Evolutionary conservation across 208 protist species (phyloP), one percentile per base, ranked within the genome.

Genomic region (Crithidia expoeki): DNA sequence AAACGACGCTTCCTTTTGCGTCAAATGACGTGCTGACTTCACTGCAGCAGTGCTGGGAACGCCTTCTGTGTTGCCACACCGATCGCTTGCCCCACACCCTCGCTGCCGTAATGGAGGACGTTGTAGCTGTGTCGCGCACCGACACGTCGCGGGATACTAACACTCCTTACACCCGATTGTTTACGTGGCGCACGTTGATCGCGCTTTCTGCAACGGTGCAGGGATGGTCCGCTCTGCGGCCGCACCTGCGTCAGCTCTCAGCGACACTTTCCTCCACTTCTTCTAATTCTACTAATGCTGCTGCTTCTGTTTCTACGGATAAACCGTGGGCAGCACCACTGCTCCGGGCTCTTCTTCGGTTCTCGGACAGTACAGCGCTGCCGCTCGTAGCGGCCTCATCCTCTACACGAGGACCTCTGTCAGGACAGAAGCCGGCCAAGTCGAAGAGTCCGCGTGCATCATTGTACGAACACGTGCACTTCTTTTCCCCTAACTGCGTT

Each of bases 191-290:
- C 6, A 58, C 56, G 34, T 57, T 76, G 11, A 59, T 71, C 17
- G 36, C 50, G 12, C 33, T 76, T 7, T 76, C 71, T 1, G 46
- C 62, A 2, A 71, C 63, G 10, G 10, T 65, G 10, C 23, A 25
- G 2, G 71, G 71, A 19, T 76, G 71, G 71, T 16, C 57, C 0
- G 71, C 71, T 1, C 55, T 76, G 28, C 62, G 66, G 49, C 63
- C 71, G 11, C 30, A 76, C 57, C 25, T 75, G 40, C 28, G 23
- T 14, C 19, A 17, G 11, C 9, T 63, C 0, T 30, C 36, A 14
- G 4, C 28, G 7, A 33, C 16, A 19, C 17, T 33, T 2, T 27
- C 63, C 33, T 17, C 32, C 17, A 2, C 1, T 33, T 7, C 14
- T 4, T 38, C 53, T 19, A 1, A 4, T 0, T 2, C 49, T 53